phyloP scores from a whole-genome alignment of 306 rosid genomes.

The Medicago ruthenica region DNA sequence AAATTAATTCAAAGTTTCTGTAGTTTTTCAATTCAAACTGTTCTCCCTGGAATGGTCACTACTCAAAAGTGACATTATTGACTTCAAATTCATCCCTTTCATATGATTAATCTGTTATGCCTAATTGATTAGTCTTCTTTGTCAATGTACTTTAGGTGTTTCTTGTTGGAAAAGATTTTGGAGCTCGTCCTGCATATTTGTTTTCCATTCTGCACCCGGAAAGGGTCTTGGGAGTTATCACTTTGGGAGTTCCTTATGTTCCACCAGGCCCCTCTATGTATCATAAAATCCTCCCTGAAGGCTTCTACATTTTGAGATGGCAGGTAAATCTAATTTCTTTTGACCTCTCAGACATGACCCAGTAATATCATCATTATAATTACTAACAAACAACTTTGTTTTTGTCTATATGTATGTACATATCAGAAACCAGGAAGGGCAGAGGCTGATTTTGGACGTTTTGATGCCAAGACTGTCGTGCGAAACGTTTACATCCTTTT shows the following conservation, averaged over 20 bases:
- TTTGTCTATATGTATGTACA: constrained; percentile 18
- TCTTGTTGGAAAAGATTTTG: constrained; percentile 81
- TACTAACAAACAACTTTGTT: constrained; percentile 19
- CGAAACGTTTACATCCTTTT: constrained; percentile 78
- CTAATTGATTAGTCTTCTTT: constrained; percentile 14
- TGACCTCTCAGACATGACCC: background rate
- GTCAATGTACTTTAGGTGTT: constrained; percentile 51
- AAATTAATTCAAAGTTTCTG: background rate
- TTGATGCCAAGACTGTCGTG: constrained; percentile 70
- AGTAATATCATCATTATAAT: background rate
- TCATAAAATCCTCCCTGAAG: constrained; percentile 60
- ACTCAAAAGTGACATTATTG: background rate
- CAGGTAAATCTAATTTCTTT: constrained; percentile 44
- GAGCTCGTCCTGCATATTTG: constrained; percentile 56
- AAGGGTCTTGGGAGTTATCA: constrained; percentile 73
- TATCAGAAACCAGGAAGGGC: constrained; percentile 78
- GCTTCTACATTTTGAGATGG: constrained; percentile 83
- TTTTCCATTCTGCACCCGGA: constrained; percentile 69
- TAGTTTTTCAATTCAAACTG: too few relatives aligned
- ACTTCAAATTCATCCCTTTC: background rate
- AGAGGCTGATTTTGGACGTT: constrained; percentile 84
- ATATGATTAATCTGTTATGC: background rate
- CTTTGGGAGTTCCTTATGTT: constrained; percentile 67
- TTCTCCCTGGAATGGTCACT: background rate
- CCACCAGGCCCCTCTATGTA: constrained; percentile 50